Evolutionary conservation across 192 early-diverging fungal genomes (phyloP).

Genomic region (Ramicandelaber brevisporus): DNA sequence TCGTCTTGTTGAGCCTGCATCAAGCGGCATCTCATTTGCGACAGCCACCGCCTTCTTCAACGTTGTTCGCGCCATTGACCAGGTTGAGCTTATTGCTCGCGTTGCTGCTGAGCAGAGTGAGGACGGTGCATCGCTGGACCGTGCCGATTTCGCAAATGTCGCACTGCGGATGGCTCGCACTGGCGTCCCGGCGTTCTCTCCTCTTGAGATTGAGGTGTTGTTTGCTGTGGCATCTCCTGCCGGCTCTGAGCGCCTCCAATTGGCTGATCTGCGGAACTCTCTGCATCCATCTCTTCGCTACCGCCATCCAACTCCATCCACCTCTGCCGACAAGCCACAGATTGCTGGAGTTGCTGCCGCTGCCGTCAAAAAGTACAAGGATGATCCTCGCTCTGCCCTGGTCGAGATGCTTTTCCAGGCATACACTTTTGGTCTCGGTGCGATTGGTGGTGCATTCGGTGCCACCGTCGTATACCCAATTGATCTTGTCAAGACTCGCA

Average conservation of each 20-base stretch:
- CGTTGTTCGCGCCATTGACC: conserved; percentile 11
- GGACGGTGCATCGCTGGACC: conserved; percentile 1
- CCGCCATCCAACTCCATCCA: conserved; percentile 1
- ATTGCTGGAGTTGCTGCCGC: neutral
- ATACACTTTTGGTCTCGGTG: conserved; percentile 57
- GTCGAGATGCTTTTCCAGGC: conserved; percentile 25
- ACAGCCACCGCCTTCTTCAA: conserved; percentile 16
- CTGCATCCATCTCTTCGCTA: conserved; percentile 6
- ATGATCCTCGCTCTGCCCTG: conserved; percentile 1
- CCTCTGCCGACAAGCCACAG: neutral
- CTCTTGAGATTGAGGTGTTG: conserved; percentile 16
- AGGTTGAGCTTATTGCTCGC: conserved; percentile 14
- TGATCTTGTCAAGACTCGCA: conserved; percentile 93
- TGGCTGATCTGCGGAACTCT: conserved; percentile 7
- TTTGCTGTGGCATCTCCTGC: conserved; percentile 14
- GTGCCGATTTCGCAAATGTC: conserved; percentile 3
- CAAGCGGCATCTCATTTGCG: conserved; percentile 18
- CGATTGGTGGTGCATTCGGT: conserved; percentile 79
- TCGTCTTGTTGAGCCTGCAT: conserved; percentile 10
- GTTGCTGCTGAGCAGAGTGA: conserved; percentile 7
- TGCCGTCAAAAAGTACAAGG: neutral
- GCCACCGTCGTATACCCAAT: conserved; percentile 91
- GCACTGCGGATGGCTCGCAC: conserved; percentile 3
- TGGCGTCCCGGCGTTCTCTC: conserved; percentile 8
- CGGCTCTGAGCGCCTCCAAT: conserved; percentile 7